A percentile compares a stretch with the other conserved stretches of the same genome.
These are phyloP conservation scores for Globisporangium nagaii DNA, from an alignment of 352 stramenopile genomes.

Conservation along the genomic window DNA sequence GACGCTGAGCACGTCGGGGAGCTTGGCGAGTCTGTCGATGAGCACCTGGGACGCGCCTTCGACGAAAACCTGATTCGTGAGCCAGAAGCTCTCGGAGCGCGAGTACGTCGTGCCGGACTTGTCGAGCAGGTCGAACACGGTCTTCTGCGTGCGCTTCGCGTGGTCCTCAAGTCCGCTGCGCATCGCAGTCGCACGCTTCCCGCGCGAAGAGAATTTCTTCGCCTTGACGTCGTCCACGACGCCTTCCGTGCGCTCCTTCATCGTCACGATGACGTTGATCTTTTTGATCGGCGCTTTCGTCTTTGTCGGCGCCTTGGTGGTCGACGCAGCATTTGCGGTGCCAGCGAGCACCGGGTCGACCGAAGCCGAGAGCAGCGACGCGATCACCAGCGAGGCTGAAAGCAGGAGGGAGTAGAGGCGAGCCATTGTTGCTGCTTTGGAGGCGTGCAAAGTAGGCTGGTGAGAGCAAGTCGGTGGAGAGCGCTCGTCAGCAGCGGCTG, in stretches of 20 bases:
- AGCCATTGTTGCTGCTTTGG: neutral
- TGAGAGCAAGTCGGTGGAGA: too few species aligned
- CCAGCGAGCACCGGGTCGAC: neutral
- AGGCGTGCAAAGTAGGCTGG: too few species aligned
- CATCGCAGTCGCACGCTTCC: constrained; percentile 21
- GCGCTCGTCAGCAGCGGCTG: too few species aligned
- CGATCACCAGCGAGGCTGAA: neutral
- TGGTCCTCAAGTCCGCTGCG: constrained; percentile 30
- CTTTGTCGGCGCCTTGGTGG: neutral
- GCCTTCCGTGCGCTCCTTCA: constrained; percentile 24
- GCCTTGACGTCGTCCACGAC: constrained; percentile 25
- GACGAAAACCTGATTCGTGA: constrained; percentile 60
- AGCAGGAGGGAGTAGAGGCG: neutral
- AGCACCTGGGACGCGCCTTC: constrained; percentile 34
- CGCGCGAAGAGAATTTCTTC: constrained; percentile 30
- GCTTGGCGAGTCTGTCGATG: constrained; percentile 36
- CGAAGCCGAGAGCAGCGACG: neutral
- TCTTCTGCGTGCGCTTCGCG: constrained; percentile 26
- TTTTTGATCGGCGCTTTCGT: neutral
- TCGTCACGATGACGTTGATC: constrained; percentile 46
- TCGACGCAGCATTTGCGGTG: neutral
- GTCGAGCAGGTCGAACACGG: constrained; percentile 20
- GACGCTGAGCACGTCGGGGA: constrained; percentile 33
- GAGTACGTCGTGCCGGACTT: constrained; percentile 18
- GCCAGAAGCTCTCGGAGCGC: constrained; percentile 40